These are phyloP conservation scores for Citropsis articulata DNA, from an alignment of 345 rosid species.

Conservation along the genomic window DNA sequence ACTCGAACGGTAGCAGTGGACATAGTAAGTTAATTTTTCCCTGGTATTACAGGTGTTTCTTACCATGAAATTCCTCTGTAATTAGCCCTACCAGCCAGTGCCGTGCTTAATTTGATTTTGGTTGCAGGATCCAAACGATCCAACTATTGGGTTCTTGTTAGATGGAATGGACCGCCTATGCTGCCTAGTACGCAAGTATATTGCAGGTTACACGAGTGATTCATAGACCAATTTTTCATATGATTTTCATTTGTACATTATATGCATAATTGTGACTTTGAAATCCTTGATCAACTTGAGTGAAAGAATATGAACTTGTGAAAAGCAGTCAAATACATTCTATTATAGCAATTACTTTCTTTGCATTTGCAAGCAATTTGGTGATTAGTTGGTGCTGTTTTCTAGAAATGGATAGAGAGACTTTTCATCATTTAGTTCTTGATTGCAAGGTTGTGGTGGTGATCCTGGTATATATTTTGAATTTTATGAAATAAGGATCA, in stretches of 20 bases:
- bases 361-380: not conserved
- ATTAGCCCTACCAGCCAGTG: not conserved
- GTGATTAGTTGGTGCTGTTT: not conserved
- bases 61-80: constrained; percentile 7
- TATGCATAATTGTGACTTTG: not conserved
- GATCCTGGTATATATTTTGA: not conserved
- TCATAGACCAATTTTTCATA: constrained; percentile 2
- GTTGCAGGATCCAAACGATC: constrained; percentile 94
- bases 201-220: constrained; percentile 56
- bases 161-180: constrained; percentile 97
- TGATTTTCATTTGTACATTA: constrained; percentile 12
- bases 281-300: not conserved
- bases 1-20: constrained; percentile 73
- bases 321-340: not conserved
- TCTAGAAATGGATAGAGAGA: not conserved
- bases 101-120: constrained; percentile 21
- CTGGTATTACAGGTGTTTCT: not conserved
- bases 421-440: not conserved
- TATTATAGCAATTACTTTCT: not conserved
- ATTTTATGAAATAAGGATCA: not conserved
- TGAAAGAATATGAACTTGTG: not conserved
- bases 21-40: constrained; percentile 50
- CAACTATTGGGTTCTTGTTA: constrained; percentile 90
- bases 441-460: not conserved
- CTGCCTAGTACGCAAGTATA: constrained; percentile 95